Base-by-base conservation (phyloP, 768 basidiomycete genomes). In the Calocybe indica region DNA sequence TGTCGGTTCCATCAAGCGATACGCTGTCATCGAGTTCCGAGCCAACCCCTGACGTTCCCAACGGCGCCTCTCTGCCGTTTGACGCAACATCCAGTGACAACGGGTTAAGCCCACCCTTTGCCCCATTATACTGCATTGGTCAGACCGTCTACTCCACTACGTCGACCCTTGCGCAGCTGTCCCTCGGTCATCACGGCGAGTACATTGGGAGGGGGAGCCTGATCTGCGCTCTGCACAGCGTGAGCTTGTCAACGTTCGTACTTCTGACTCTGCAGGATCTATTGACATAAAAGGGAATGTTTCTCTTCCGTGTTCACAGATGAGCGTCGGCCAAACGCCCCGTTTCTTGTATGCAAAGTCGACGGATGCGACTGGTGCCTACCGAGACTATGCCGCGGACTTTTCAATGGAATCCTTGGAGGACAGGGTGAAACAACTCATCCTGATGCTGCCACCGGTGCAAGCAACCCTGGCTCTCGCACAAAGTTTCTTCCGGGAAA, bases 181-280 rank as follows among this genome's bases (percentile, higher is more conserved):
- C 73, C 9, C 43, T 77, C 11, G 74, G 69, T 5, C 70, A 75
- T 50, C 68, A 70, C 45, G 74, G 74, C 9, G 76, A 80, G 55
- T 76, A 65, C 54, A 63, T 78, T 45, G 76, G 75, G 6, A 57
- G 63, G 33, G 75, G 75, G n/a, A 73, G 73, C 38, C 53, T 74
- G 3, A 61, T 76, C 28, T 73, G 71, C 52, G 71, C 75, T 14
- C 52, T 78, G 14, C 70, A 75, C 58, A 69, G 69, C 49, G 76
- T 78, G 49, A 46, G 65, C 55, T 37, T 12, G 0, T 6, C 38
- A 28, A 15, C 12, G 12, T 41, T 15, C 14, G 10, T 28, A 28
- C 40, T n/a, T 41, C 13, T 14, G 8, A 8, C 34, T 29, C n/a
- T 45, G 30, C 38, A 13, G 33, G 42, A n/a, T 5, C 36, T 14